These are phyloP conservation scores for Monilinia fructicola DNA, from an alignment of 2,329 filamentous ascomycete species.

Conservation along the genomic window DNA sequence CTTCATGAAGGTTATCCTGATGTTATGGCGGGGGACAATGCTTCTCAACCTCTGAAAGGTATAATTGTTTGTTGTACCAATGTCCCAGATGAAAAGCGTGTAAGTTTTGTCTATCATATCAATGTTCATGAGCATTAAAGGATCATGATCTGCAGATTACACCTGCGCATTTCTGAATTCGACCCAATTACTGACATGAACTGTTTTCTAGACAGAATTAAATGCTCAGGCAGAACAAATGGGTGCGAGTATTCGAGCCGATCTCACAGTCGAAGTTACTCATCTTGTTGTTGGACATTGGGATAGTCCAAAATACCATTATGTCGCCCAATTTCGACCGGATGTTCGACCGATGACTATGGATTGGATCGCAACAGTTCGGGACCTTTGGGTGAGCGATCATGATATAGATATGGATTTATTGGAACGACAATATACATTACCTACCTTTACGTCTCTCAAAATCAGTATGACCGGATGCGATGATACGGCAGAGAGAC, in stretches of 20 bases:
- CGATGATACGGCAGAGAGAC: constrained; percentile 65
- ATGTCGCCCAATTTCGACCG: constrained; percentile 84
- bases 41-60: constrained; percentile 55
- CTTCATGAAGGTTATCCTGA: constrained; percentile 1
- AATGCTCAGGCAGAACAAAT: constrained; percentile 70
- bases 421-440: constrained; percentile 65
- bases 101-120: constrained; percentile 46
- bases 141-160: not conserved
- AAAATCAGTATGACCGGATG: constrained; percentile 70
- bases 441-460: constrained; percentile 63
- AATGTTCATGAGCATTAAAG: not conserved
- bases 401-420: constrained; percentile 69
- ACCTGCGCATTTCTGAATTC: not conserved
- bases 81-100: constrained; percentile 74
- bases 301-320: constrained; percentile 90
- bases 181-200: constrained; percentile 12
- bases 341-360: constrained; percentile 81
- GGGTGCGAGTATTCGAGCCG: constrained; percentile 82
- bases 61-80: constrained; percentile 86
- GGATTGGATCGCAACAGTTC: constrained; percentile 81
- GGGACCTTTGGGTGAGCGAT: constrained; percentile 77
- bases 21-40: constrained; percentile 23
- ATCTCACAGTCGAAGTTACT: constrained; percentile 93
- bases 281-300: constrained; percentile 90
- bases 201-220: constrained; percentile 49